Percentiles rank a stretch among this genome's conserved stretches.
phyloP scores from a whole-genome alignment of 176 grass and related monocot species.

The Carex littledalei region DNA sequence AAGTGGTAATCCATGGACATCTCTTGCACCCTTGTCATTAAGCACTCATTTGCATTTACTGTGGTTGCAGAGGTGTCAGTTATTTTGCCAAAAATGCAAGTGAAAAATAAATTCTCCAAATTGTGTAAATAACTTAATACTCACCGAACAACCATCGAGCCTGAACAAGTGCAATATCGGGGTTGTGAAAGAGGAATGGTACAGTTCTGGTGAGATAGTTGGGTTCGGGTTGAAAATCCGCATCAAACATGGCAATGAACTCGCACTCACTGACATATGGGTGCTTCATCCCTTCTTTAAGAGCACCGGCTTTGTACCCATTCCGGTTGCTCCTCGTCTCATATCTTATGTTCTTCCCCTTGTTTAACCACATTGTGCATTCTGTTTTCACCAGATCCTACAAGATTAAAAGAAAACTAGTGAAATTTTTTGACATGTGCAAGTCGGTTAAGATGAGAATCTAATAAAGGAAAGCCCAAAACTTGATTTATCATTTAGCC shows the following conservation, averaged over 20 bases:
- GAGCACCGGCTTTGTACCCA: conserved; percentile 38
- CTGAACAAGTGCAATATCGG: conserved; percentile 43
- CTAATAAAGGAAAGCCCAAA: background rate
- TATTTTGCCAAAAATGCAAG: background rate
- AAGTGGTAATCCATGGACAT: conserved; percentile 59
- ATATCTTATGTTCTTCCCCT: conserved; percentile 33
- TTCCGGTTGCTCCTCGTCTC: conserved; percentile 35
- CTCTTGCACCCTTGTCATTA: conserved; percentile 44
- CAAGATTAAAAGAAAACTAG: background rate
- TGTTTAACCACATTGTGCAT: conserved; percentile 27
- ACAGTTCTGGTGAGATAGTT: conserved; percentile 27
- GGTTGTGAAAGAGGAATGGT: conserved; percentile 31
- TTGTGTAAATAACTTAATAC: background rate
- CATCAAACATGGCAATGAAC: conserved; percentile 41
- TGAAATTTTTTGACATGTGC: background rate
- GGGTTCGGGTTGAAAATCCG: conserved; percentile 23
- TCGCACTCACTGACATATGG: conserved; percentile 28
- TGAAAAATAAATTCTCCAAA: background rate
- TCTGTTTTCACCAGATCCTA: conserved; percentile 33
- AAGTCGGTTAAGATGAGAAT: background rate
- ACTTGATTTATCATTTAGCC: background rate
- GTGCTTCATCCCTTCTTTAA: conserved; percentile 42
- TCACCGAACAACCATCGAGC: conserved; percentile 40
- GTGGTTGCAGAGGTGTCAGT: background rate
- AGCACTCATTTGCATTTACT: conserved; percentile 40